Evolutionary conservation across 495 filamentous ascomycete genomes (phyloP).

Genomic region (Parmelia sp.): DNA sequence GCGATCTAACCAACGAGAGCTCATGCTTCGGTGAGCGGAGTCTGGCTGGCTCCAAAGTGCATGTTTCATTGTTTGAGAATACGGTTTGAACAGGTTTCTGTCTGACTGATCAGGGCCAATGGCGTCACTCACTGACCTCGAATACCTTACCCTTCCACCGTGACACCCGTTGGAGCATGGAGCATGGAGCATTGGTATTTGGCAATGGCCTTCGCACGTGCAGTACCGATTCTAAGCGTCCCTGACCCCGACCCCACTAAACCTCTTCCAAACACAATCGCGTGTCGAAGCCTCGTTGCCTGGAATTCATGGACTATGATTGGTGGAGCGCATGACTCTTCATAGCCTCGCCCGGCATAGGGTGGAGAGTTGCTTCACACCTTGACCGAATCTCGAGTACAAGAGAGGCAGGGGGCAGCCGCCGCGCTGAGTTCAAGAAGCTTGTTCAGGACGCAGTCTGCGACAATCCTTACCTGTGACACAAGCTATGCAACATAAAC

Average conservation of each 20-base stretch:
- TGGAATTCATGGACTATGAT: background rate
- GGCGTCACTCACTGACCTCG: conserved; percentile 1
- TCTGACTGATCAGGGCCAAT: background rate
- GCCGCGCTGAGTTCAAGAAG: background rate
- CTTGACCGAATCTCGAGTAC: background rate
- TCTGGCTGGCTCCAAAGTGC: background rate
- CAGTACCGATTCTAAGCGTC: background rate
- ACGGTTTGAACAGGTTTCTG: background rate
- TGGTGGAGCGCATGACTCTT: background rate
- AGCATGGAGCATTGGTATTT: no score
- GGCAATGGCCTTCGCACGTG: background rate
- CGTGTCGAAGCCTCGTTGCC: background rate
- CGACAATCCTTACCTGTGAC: background rate
- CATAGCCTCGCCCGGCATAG: conserved; percentile 1
- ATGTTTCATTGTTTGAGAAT: background rate
- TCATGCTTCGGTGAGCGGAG: background rate
- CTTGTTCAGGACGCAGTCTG: background rate
- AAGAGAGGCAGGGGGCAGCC: background rate
- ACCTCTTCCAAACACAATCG: background rate
- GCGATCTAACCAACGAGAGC: background rate
- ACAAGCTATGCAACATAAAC: conserved; percentile 6
- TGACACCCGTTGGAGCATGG: no score
- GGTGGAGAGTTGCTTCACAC: background rate
- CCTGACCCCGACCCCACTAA: background rate
- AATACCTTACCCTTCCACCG: no score